Base-by-base conservation (phyloP, 1,284 basidiomycete genomes). In the Ceraceosorus guamensis region DNA sequence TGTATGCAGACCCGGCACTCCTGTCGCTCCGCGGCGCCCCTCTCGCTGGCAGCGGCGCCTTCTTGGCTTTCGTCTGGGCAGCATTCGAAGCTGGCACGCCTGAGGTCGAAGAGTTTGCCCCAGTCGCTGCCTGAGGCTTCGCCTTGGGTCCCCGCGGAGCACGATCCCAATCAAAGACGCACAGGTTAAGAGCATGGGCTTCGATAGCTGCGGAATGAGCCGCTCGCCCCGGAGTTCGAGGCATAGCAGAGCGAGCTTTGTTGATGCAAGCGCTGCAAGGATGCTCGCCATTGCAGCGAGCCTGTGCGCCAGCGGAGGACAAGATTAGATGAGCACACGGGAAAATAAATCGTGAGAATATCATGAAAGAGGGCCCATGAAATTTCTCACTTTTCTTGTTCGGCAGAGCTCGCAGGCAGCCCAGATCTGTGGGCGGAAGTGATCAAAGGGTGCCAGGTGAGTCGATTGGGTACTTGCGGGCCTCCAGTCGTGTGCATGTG, bases 341-440 rank as follows among this genome's bases (percentile, higher is more conserved):
- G n/a, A n/a, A n/a, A n/a, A n/a, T n/a, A n/a, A n/a, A n/a, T 41
- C 37, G n/a, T 8, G 8, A 8, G 8, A n/a, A n/a, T n/a, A n/a
- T n/a, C 37, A 41, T 8, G 8, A 41, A 8, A 8, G 8, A n/a
- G 8, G 37, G 37, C 8, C 37, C 37, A n/a, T n/a, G 37, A 41
- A n/a, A 41, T 8, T 8, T 8, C 37, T 8, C 37, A 41, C 64
- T 39, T 69, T 69, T 55, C 66, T 61, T 50, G 62, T 67, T 35
- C 67, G 52, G 44, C 67, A 69, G 3, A 57, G 60, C 49, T 69
- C 67, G 52, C 67, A 68, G 16, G 67, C 67, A 5, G 67, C 67
- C 65, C 65, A 68, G 49, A 68, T 68, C 63, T 65, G 58, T 43
- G 39, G n/a, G n/a, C n/a, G n/a, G n/a, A n/a, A n/a, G n/a, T n/a